phyloP scores from a whole-genome alignment of 1,139 yeast species.

The Saccharomyces uvarum region DNA sequence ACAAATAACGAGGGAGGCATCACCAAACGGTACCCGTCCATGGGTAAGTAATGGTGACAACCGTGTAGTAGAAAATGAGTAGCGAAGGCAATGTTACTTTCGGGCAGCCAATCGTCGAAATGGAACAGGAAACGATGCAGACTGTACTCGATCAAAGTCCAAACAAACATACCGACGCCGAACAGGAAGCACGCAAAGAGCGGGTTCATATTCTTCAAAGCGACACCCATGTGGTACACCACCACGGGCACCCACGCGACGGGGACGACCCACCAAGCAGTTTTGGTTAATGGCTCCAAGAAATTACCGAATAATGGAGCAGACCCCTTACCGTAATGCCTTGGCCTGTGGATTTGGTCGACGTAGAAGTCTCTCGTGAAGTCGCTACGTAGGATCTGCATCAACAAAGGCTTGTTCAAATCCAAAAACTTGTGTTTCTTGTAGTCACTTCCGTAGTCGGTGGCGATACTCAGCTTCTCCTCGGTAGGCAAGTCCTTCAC shows the following conservation, averaged over 20 bases:
- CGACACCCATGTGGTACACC: constrained; percentile 40
- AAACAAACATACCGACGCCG: constrained; percentile 64
- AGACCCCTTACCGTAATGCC: constrained; percentile 86
- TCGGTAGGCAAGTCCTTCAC: constrained; percentile 58
- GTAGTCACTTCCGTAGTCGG: constrained; percentile 67
- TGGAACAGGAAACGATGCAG: constrained; percentile 92
- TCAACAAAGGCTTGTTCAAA: constrained; percentile 67
- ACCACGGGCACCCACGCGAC: constrained; percentile 79
- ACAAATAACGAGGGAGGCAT: constrained; percentile 87
- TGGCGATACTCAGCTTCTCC: constrained; percentile 63
- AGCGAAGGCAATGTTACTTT: constrained; percentile 64
- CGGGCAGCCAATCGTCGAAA: constrained; percentile 78
- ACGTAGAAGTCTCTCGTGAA: constrained; percentile 83
- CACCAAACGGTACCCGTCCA: constrained; percentile 88
- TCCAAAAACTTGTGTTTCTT: constrained; percentile 80
- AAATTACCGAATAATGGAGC: constrained; percentile 80
- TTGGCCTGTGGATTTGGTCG: constrained; percentile 94
- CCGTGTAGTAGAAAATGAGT: constrained; percentile 90
- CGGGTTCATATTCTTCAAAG: constrained; percentile 34
- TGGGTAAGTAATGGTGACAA: constrained; percentile 92
- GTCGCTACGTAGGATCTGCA: constrained; percentile 66
- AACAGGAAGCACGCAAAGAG: constrained; percentile 37
- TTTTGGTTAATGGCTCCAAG: constrained; percentile 59
- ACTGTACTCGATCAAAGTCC: constrained; percentile 87
- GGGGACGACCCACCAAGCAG: constrained; percentile 85